phyloP scores from a whole-genome alignment of 345 rosid genomes.

The Hibiscus mutabilis region DNA sequence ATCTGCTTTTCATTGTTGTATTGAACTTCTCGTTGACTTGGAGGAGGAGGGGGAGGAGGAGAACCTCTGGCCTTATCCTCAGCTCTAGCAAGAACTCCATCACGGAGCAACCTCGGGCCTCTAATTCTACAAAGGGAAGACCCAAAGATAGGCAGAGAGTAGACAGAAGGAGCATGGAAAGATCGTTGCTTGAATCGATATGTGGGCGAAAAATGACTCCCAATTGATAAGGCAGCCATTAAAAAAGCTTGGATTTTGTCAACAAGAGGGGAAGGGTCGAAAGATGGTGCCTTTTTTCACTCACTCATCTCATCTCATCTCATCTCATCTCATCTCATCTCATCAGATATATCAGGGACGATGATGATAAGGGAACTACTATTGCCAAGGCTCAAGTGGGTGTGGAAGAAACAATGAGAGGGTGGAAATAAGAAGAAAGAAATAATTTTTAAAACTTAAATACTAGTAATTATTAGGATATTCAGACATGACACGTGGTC shows the following conservation, averaged over 20 bases:
- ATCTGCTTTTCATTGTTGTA: constrained; percentile 35
- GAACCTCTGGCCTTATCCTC: constrained; percentile 61
- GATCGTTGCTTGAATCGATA: constrained; percentile 27
- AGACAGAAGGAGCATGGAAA: constrained; percentile 18
- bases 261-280: background rate
- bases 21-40: constrained; percentile 25
- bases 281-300: background rate
- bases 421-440: background rate
- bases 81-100: constrained; percentile 51
- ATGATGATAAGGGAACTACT: background rate
- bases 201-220: constrained; percentile 30
- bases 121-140: constrained; percentile 30
- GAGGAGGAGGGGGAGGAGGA: constrained; percentile 36
- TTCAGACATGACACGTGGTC: constrained; percentile 24
- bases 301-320: background rate
- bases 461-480: background rate
- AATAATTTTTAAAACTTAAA: background rate
- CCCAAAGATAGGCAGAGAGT: constrained; percentile 25
- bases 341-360: background rate
- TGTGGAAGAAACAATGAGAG: background rate
- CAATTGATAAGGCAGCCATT: constrained; percentile 60
- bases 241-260: constrained; percentile 1
- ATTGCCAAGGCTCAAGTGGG: background rate
- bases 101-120: constrained; percentile 35
- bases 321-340: background rate